Conservation (phyloP, 108 stramenopile genomes). For the Cyclotella atomus region DNA sequence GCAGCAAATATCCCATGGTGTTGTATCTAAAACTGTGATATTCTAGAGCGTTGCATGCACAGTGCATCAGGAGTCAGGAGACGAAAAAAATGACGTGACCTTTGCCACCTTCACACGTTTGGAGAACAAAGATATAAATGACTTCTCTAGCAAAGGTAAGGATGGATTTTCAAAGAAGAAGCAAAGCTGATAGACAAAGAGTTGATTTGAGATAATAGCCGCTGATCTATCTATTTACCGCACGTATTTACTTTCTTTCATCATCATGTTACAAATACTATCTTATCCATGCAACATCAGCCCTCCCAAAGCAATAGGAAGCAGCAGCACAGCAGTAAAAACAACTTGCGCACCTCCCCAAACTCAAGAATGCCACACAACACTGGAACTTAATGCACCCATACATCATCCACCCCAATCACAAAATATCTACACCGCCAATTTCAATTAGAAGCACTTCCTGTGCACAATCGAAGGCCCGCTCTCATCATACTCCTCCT, state of each 20-base stretch:
- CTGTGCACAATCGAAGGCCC: conserved; percentile 99
- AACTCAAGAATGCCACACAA: background rate
- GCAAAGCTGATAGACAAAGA: too few species aligned
- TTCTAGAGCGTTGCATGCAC: too few species aligned
- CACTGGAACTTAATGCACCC: background rate
- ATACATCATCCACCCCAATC: background rate
- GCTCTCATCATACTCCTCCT: conserved; percentile 99
- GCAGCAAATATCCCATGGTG: background rate
- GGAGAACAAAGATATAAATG: too few species aligned
- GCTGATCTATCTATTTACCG: too few species aligned
- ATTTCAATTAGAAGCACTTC: conserved; percentile 80
- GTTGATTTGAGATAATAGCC: too few species aligned
- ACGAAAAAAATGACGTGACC: too few species aligned
- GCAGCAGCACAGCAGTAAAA: background rate
- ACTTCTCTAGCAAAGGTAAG: too few species aligned
- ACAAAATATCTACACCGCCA: background rate
- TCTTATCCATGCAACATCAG: conserved; percentile 10
- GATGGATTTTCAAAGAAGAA: too few species aligned
- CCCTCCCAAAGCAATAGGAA: conserved; percentile 6
- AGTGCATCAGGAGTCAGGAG: too few species aligned
- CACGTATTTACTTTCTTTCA: background rate
- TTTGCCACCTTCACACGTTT: too few species aligned
- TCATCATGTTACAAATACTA: conserved; percentile 6
- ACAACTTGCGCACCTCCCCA: background rate
- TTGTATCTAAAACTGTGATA: too few species aligned